Percentiles rank a stretch among this genome's conserved stretches.
Evolutionary conservation across 805 yeast species (phyloP).

Genomic region (Spencermartinsiella europaea): DNA sequence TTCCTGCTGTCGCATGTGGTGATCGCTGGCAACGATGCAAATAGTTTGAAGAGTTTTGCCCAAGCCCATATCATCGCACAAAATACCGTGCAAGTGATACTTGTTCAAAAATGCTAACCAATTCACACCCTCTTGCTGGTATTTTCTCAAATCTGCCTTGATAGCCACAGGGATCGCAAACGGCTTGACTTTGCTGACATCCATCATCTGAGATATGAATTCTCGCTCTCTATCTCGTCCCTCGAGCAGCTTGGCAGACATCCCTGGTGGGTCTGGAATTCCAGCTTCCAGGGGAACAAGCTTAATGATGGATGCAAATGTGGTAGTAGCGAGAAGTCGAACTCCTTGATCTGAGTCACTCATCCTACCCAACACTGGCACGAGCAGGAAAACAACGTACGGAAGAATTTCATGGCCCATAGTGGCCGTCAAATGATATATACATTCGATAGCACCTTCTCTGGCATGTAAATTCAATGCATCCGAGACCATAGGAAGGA

Average conservation of each 20-base stretch:
- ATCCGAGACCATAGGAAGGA: conserved; percentile 76
- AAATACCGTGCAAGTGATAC: conserved; percentile 92
- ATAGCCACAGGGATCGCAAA: conserved; percentile 87
- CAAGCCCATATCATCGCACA: conserved; percentile 99
- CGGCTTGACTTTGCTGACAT: conserved; percentile 81
- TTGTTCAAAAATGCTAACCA: conserved; percentile 95
- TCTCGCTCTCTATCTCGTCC: conserved; percentile 94
- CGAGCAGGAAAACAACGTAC: conserved; percentile 89
- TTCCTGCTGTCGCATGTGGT: conserved; percentile 73
- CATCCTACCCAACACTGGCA: conserved; percentile 96
- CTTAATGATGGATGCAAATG: conserved; percentile 93
- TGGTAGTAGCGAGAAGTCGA: conserved; percentile 87
- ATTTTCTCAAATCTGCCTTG: conserved; percentile 86
- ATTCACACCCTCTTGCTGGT: conserved; percentile 97
- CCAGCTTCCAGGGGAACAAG: conserved; percentile 97
- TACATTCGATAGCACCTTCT: conserved; percentile 91
- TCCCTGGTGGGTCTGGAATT: conserved; percentile 88
- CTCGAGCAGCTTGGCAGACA: conserved; percentile 74
- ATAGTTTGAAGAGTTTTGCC: conserved; percentile 97
- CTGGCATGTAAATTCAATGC: conserved; percentile 66
- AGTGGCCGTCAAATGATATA: conserved; percentile 74
- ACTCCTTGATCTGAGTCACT: conserved; percentile 88
- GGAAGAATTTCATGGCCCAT: conserved; percentile 92
- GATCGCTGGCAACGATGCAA: conserved; percentile 95
- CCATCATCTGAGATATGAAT: conserved; percentile 96